Evolutionary conservation across 73 alveolate species (phyloP), one percentile per base, ranked within the genome.

Genomic region (Uronychia binucleata): DNA sequence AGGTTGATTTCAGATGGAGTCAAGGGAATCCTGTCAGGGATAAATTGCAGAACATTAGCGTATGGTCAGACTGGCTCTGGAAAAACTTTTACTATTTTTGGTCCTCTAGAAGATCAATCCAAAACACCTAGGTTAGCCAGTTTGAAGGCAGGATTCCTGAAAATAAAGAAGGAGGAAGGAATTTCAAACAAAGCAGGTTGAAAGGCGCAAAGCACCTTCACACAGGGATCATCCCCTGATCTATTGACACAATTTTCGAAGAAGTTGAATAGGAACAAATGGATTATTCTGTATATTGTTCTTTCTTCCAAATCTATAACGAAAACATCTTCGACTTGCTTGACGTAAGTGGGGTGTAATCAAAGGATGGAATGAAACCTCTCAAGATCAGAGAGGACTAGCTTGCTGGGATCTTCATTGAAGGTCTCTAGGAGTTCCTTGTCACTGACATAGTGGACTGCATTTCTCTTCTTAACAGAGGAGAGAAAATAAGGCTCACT

Each of bases 21-120:
- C 30, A 59, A 58, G 1, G 78, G 58, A 31, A 34, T 86, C 8
- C 31, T 86, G 26, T 0, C 46, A 11, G 92, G 92, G 1, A 76
- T 86, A 75, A 86, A 86, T 78, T 78, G 87, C 67, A 86, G 87
- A 0, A 86, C 78, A 0, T 86, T 86, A 33, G 92, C 92, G 1
- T 86, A 86, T 86, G 92, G 92, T 0, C 33, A 86, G 31, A 86
- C 92, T 0, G 92, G 92, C 26, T 86, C 92, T 1, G 92, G 92
- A n/a, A 86, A 86, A 78, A 86, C 92, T 0, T 79, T 78, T 30
- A 78, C 92, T 28, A 86, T 86, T 85, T 86, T 86, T 32, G 92
- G 92, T 31, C 67, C 67, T 19, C 19, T 82, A 89, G 86, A 89
- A 89, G 34, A 89, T 82, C 58, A 89, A 89, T 89, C 82, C 85